Percentiles rank a stretch among this genome's conserved stretches.
Evolutionary conservation across 1,284 basidiomycete genomes (phyloP).

Genomic region (Gomphus bonarii): DNA sequence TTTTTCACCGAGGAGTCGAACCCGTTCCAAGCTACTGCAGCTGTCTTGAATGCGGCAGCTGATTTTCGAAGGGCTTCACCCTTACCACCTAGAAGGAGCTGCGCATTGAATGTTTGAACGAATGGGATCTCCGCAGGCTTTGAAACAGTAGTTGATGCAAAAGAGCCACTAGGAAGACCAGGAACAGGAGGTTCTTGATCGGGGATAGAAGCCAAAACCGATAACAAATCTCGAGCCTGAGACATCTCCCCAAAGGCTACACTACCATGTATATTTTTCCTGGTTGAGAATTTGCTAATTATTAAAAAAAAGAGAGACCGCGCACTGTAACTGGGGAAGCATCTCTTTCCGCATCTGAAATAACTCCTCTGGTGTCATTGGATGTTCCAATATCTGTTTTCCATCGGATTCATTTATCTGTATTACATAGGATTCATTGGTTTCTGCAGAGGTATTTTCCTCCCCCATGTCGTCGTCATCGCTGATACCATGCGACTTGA

Average conservation of each 20-base stretch:
- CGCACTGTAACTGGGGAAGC: slow-evolving; percentile 59
- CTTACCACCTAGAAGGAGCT: slow-evolving; percentile 64
- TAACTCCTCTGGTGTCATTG: slow-evolving; percentile 65
- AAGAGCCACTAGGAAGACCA: slow-evolving; percentile 25
- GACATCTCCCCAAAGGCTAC: slow-evolving; percentile 68
- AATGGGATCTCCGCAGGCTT: slow-evolving; percentile 55
- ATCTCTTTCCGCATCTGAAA: slow-evolving; percentile 62
- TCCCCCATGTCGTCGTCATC: slow-evolving; percentile 9
- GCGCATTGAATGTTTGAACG: slow-evolving; percentile 64
- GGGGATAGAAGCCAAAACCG: slow-evolving; percentile 36
- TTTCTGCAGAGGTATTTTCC: slow-evolving; percentile 22
- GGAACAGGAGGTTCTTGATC: slow-evolving; percentile 12
- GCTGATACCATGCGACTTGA: slow-evolving; percentile 18
- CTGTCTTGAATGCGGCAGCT: slow-evolving; percentile 53
- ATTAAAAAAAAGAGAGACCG: slow-evolving; percentile 9
- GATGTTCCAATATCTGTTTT: slow-evolving; percentile 20
- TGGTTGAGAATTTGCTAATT: slow-evolving; percentile 1
- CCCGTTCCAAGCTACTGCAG: slow-evolving; percentile 57
- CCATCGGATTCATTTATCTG: no score
- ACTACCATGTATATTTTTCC: slow-evolving; percentile 27
- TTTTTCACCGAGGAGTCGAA: slow-evolving; percentile 47
- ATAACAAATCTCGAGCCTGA: slow-evolving; percentile 58
- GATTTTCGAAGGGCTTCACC: slow-evolving; percentile 68
- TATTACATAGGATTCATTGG: no score
- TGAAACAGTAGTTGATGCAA: slow-evolving; percentile 55